Evolutionary conservation across 2,329 filamentous ascomycete species (phyloP).

Genomic region (Alternaria arbusti): DNA sequence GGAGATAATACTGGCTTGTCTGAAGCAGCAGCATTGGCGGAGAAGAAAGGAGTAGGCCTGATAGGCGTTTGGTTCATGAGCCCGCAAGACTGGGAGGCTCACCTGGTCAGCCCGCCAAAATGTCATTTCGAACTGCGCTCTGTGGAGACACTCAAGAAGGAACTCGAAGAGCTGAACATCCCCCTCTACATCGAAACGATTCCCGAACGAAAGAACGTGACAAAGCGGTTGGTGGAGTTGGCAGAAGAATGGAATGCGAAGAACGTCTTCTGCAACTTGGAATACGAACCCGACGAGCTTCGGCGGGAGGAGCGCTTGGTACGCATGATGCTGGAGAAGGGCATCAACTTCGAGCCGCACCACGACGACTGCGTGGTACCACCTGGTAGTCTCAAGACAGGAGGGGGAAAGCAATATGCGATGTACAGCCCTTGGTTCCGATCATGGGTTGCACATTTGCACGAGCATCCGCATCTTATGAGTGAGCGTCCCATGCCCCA

Average conservation of each 20-base stretch:
- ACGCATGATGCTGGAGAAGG: conserved; percentile 64
- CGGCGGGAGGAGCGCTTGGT: conserved; percentile 75
- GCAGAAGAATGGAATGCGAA: conserved; percentile 74
- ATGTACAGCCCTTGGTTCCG: conserved; percentile 86
- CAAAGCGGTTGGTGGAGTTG: conserved; percentile 67
- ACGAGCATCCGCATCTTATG: conserved; percentile 71
- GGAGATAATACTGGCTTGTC: conserved; percentile 76
- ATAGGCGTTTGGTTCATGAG: conserved; percentile 81
- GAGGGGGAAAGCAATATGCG: conserved; percentile 77
- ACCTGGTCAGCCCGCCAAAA: conserved; percentile 72
- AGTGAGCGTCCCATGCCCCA: conserved; percentile 65
- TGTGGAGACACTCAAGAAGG: conserved; percentile 67
- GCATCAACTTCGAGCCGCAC: conserved; percentile 71
- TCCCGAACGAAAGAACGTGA: conserved; percentile 67
- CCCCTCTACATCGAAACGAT: conserved; percentile 79
- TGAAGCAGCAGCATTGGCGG: conserved; percentile 70
- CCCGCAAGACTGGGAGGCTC: conserved; percentile 84
- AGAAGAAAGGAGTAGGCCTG: conserved; percentile 71
- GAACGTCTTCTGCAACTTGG: conserved; percentile 81
- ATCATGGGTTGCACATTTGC: conserved; percentile 75
- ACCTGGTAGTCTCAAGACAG: conserved; percentile 71
- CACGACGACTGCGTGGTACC: conserved; percentile 85
- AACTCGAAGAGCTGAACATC: conserved; percentile 74
- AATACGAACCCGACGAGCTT: conserved; percentile 92
- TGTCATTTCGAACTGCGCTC: conserved; percentile 84